A percentile compares a stretch with the other conserved stretches of the same genome.
phyloP scores from a whole-genome alignment of 1,284 basidiomycete species.

The Cryptococcus sp. region DNA sequence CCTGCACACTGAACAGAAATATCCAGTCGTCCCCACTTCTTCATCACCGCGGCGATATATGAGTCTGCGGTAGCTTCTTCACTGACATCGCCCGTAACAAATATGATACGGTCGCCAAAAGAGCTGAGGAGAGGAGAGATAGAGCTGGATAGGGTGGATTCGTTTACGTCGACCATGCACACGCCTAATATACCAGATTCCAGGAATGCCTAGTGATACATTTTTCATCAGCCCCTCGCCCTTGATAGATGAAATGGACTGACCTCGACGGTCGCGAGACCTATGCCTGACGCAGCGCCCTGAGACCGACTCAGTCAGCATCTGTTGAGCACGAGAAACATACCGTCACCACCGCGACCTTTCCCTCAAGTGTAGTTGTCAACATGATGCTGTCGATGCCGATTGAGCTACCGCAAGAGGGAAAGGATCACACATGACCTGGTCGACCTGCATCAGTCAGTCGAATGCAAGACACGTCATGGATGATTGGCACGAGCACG shows the following conservation, averaged over 20 bases:
- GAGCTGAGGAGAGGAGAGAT: neutral
- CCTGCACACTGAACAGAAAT: conserved; percentile 21
- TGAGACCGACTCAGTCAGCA: neutral
- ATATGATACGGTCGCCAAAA: conserved; percentile 2
- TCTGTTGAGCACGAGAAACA: no score
- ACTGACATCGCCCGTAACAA: conserved; percentile 14
- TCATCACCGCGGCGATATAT: conserved; percentile 12
- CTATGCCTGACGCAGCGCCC: conserved; percentile 26
- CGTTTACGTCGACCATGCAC: neutral
- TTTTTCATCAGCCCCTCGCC: neutral
- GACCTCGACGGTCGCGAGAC: conserved; percentile 17
- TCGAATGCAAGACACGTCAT: no score
- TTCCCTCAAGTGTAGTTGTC: no score
- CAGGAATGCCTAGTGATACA: neutral
- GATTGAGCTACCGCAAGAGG: no score
- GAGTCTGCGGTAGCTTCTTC: conserved; percentile 8
- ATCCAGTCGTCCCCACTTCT: conserved; percentile 24
- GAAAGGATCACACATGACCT: no score
- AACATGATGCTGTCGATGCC: no score
- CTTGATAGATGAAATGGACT: neutral
- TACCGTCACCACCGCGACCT: no score
- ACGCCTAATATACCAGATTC: neutral
- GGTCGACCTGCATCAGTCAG: no score
- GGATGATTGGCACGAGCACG: no score
- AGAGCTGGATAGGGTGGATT: neutral